These are phyloP conservation scores for Aspergillus baeticus DNA, from an alignment of 495 filamentous ascomycete genomes.

Conservation along the genomic window DNA sequence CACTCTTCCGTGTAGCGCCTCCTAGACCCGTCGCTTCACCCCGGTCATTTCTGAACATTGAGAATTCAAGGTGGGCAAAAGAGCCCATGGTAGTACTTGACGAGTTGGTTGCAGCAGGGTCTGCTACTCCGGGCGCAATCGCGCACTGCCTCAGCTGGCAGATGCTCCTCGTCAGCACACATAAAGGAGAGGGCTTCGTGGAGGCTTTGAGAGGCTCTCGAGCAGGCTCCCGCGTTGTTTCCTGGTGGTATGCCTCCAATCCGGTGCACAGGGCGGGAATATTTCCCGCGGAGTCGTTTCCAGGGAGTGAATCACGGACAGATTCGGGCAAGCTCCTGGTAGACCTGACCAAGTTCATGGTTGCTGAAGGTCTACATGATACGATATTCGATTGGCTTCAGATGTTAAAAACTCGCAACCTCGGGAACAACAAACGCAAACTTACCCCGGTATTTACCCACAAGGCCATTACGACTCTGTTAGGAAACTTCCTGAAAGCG, in stretches of 20 bases:
- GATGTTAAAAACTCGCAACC: slow-evolving; percentile 29
- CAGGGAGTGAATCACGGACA: no score
- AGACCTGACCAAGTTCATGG: slow-evolving; percentile 38
- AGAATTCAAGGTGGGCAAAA: slow-evolving; percentile 24
- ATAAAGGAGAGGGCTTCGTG: slow-evolving; percentile 13
- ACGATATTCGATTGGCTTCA: slow-evolving; percentile 34
- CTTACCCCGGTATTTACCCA: slow-evolving; percentile 23
- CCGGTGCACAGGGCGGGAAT: slow-evolving; percentile 23
- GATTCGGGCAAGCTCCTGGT: slow-evolving; percentile 15
- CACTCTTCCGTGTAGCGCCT: slow-evolving; percentile 50
- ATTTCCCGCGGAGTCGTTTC: no score
- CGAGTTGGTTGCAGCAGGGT: slow-evolving; percentile 39
- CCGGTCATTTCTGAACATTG: slow-evolving; percentile 6
- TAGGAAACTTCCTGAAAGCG: slow-evolving; percentile 31
- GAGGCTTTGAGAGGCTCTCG: slow-evolving; percentile 34
- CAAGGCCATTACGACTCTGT: slow-evolving; percentile 25
- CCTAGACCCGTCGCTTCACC: slow-evolving; percentile 14
- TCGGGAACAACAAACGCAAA: slow-evolving; percentile 27
- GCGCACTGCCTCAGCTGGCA: slow-evolving; percentile 35
- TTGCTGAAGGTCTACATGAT: slow-evolving; percentile 35
- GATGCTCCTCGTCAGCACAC: slow-evolving; percentile 26
- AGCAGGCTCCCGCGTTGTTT: slow-evolving; percentile 32
- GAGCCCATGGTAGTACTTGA: slow-evolving; percentile 43
- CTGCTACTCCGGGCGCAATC: slow-evolving; percentile 22
- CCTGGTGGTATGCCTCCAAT: slow-evolving; percentile 45